Evolutionary conservation across 768 basidiomycete genomes (phyloP).

Genomic region (Hortiboletus campestris): DNA sequence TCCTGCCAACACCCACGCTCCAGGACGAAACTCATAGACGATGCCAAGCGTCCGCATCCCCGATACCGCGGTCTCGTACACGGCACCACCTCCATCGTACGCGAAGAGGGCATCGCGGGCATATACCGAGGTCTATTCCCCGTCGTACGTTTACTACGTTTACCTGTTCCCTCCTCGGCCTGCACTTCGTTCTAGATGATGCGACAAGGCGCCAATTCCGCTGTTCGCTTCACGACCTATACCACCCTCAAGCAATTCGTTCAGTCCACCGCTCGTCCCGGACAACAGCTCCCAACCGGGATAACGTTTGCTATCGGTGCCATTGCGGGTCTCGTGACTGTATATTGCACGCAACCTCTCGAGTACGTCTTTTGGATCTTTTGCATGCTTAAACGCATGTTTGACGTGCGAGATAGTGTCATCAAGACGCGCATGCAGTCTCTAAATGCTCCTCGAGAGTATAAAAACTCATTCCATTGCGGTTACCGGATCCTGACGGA

Average conservation of each 20-base stretch:
- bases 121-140: constrained; percentile 92
- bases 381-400: not conserved
- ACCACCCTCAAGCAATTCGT: constrained; percentile 92
- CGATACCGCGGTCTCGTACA: constrained; percentile 86
- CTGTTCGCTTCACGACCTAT: constrained; percentile 94
- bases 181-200: constrained; percentile 62
- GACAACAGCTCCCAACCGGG: constrained; percentile 78
- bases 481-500: constrained; percentile 93
- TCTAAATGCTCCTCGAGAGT: constrained; percentile 75
- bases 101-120: constrained; percentile 80
- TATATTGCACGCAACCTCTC: constrained; percentile 85
- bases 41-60: constrained; percentile 81
- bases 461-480: constrained; percentile 94
- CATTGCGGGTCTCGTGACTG: constrained; percentile 91
- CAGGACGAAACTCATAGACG: constrained; percentile 97
- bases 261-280: constrained; percentile 78
- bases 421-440: constrained; percentile 99
- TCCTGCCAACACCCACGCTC: not conserved
- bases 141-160: constrained; percentile 58
- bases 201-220: constrained; percentile 97
- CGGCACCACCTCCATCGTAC: constrained; percentile 76
- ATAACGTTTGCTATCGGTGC: constrained; percentile 96
- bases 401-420: constrained; percentile 51
- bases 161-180: no score
- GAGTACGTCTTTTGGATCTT: constrained; percentile 49